Evolutionary conservation across 2,329 filamentous ascomycete genomes (phyloP).

Genomic region (Claviceps maximensis): DNA sequence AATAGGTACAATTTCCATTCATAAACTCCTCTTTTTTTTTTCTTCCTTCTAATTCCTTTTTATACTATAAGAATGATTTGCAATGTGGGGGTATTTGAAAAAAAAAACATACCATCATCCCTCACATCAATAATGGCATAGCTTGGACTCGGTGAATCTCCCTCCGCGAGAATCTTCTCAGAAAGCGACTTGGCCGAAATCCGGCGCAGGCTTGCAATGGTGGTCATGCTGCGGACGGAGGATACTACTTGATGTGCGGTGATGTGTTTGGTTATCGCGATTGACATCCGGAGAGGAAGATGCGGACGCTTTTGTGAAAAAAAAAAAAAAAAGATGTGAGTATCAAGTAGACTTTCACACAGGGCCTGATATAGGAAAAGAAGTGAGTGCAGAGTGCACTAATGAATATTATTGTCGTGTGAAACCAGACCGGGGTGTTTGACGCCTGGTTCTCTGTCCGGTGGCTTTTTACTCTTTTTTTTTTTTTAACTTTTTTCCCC

Average conservation of each 20-base stretch:
- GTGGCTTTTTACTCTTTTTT: neutral
- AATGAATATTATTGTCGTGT: neutral
- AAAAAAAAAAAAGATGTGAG: neutral
- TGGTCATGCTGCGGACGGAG: constrained; percentile 26
- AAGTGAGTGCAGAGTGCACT: too few relatives aligned
- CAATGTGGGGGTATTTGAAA: neutral
- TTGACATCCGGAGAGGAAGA: neutral
- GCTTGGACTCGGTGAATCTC: constrained; percentile 24
- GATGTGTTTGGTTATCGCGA: neutral
- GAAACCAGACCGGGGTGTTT: neutral
- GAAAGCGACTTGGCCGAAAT: constrained; percentile 60
- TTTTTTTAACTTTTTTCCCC: too few relatives aligned
- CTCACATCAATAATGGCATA: constrained; percentile 80
- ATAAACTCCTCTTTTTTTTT: neutral
- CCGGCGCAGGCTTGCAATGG: constrained; percentile 49
- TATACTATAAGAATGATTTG: neutral
- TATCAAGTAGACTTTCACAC: neutral
- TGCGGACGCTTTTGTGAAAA: too few relatives aligned
- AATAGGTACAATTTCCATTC: neutral
- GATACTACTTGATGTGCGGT: neutral
- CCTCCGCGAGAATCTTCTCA: constrained; percentile 43
- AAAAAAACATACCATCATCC: constrained; percentile 49
- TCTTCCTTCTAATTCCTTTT: neutral
- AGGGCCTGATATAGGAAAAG: neutral
- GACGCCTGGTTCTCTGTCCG: neutral